Conservation (phyloP, 768 basidiomycete genomes). For the Hebeloma cylindrosporum region DNA sequence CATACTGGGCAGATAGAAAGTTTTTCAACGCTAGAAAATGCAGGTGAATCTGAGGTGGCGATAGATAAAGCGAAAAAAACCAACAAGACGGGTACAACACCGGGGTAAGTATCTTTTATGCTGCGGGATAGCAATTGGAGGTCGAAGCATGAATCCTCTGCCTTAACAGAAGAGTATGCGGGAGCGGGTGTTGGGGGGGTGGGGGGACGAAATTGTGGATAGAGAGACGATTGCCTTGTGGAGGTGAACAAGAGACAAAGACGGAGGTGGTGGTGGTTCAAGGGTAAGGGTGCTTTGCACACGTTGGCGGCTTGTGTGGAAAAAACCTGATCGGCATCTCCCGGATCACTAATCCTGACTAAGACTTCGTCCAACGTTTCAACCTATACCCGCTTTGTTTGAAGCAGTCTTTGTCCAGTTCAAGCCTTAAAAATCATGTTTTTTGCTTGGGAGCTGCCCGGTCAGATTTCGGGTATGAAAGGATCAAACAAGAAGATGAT, state of each 20-base stretch:
- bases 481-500: too few relatives aligned
- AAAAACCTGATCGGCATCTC: conserved; percentile 18
- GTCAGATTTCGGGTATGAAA: too few relatives aligned
- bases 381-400: too few relatives aligned
- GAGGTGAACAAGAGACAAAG: conserved; percentile 14
- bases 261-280: conserved; percentile 29
- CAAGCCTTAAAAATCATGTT: too few relatives aligned
- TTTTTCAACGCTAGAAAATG: conserved; percentile 56
- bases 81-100: conserved; percentile 54
- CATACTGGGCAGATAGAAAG: conserved; percentile 63
- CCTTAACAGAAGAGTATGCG: conserved; percentile 60
- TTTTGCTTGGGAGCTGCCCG: too few relatives aligned
- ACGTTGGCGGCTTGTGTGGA: conserved; percentile 27
- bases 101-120: conserved; percentile 57
- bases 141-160: conserved; percentile 94
- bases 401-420: too few relatives aligned
- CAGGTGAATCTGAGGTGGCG: neutral
- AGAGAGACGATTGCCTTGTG: conserved; percentile 26
- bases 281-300: conserved; percentile 25
- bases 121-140: conserved; percentile 72
- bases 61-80: conserved; percentile 17
- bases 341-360: conserved; percentile 5
- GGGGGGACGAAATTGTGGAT: conserved; percentile 68
- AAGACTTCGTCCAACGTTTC: neutral
- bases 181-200: conserved; percentile 38